phyloP scores from a whole-genome alignment of 169 alveolate species.

The Plasmodium malariae region DNA sequence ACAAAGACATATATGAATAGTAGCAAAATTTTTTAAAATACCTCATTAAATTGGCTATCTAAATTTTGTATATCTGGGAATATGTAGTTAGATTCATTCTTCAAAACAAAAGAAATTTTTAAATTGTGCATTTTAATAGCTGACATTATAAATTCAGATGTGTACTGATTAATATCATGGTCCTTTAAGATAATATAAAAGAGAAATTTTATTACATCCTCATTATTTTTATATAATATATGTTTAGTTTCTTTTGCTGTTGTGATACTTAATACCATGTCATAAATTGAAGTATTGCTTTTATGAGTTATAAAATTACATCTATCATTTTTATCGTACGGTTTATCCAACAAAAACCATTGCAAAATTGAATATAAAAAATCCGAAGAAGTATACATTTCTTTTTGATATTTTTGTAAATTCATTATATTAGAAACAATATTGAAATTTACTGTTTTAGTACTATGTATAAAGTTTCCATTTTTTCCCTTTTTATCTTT shows the following conservation, averaged over 20 bases:
- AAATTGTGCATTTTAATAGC: conserved; percentile 27
- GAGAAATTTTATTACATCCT: conserved; percentile 32
- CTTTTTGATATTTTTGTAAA: conserved; percentile 47
- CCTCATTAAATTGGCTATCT: no score
- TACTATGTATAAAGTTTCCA: neutral
- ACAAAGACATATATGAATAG: no score
- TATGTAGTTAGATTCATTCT: conserved; percentile 4
- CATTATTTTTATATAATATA: conserved; percentile 51
- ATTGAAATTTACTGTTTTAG: conserved; percentile 13
- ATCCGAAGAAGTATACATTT: conserved; percentile 24
- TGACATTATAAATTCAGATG: conserved; percentile 26
- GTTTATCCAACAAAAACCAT: conserved; percentile 20
- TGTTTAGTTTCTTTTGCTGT: conserved; percentile 6
- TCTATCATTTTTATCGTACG: neutral
- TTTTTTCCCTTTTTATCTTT: neutral
- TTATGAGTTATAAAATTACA: conserved; percentile 31
- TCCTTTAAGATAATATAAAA: conserved; percentile 27
- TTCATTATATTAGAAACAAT: conserved; percentile 65
- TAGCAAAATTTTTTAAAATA: no score
- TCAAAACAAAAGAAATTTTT: conserved; percentile 26
- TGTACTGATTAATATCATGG: conserved; percentile 15
- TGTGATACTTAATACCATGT: conserved; percentile 33
- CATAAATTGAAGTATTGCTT: neutral
- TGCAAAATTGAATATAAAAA: conserved; percentile 31
- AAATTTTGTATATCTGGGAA: conserved; percentile 35